Evolutionary conservation across 352 stramenopile genomes (phyloP).

Genomic region (Plasmopara halstedii): DNA sequence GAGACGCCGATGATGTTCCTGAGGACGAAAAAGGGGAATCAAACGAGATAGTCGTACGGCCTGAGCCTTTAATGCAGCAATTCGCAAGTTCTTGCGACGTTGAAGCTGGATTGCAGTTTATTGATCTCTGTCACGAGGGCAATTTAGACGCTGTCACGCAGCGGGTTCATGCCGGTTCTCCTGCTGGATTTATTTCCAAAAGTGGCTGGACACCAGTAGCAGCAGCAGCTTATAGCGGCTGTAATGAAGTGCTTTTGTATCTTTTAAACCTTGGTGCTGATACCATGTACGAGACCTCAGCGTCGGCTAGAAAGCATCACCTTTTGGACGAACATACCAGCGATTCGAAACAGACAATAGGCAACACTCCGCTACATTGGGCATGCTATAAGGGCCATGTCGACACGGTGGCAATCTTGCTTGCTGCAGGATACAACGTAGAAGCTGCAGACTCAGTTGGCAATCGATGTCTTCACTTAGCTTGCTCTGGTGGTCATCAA

Average conservation of each 20-base stretch:
- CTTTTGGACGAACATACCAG: slow-evolving; percentile 6
- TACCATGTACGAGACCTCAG: slow-evolving; percentile 56
- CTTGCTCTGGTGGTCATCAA: slow-evolving; percentile 55
- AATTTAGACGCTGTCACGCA: slow-evolving; percentile 28
- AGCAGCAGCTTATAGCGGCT: slow-evolving; percentile 55
- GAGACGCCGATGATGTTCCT: slow-evolving; percentile 16
- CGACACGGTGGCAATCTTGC: slow-evolving; percentile 54
- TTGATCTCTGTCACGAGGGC: slow-evolving; percentile 52
- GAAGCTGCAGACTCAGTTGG: slow-evolving; percentile 61
- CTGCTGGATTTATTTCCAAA: slow-evolving; percentile 66
- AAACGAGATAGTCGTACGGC: slow-evolving; percentile 38
- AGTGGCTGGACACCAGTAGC: slow-evolving; percentile 67
- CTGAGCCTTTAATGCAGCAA: slow-evolving; percentile 51
- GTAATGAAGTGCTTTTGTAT: slow-evolving; percentile 57
- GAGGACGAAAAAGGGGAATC: slow-evolving; percentile 6
- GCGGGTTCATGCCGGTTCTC: slow-evolving; percentile 37
- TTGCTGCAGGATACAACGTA: slow-evolving; percentile 57
- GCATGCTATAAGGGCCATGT: slow-evolving; percentile 77
- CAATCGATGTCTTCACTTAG: slow-evolving; percentile 70
- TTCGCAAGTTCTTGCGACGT: slow-evolving; percentile 41
- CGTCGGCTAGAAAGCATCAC: slow-evolving; percentile 9
- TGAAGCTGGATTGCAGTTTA: slow-evolving; percentile 46
- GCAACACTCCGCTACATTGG: slow-evolving; percentile 79
- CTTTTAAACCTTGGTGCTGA: slow-evolving; percentile 64
- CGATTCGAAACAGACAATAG: slow-evolving; percentile 7